These are phyloP conservation scores for Aspergillus heteromorphus DNA, from an alignment of 495 filamentous ascomycete species.

Conservation along the genomic window DNA sequence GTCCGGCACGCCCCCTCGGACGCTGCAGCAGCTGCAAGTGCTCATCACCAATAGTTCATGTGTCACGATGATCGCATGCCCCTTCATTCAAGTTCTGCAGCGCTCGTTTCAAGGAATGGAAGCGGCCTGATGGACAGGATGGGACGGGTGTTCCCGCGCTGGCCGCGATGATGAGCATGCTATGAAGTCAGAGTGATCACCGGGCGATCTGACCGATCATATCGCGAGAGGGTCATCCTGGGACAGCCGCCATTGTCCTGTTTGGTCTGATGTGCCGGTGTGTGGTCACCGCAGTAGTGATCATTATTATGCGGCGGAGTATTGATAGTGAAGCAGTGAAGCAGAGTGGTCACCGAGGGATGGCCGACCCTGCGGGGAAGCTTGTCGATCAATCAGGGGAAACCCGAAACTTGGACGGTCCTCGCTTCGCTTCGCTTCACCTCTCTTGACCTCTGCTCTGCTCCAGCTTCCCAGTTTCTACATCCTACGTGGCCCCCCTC, in stretches of 20 bases:
- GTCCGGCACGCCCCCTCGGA: not conserved
- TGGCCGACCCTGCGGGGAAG: not conserved
- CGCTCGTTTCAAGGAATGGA: not conserved
- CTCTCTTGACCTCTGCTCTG: not conserved
- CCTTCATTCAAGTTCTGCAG: not conserved
- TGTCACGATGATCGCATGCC: not conserved
- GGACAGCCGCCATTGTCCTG: not conserved
- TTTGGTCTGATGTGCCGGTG: too few species aligned
- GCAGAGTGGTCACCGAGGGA: not conserved
- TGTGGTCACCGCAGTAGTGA: too few species aligned
- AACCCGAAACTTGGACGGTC: not conserved
- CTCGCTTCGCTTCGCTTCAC: not conserved
- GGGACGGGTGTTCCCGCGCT: slow-evolving; percentile 1
- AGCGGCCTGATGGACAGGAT: not conserved
- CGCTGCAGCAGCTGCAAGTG: not conserved
- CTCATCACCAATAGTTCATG: not conserved
- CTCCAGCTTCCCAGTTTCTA: too few species aligned
- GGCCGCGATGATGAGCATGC: not conserved
- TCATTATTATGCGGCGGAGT: too few species aligned
- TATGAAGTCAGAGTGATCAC: not conserved
- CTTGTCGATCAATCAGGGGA: not conserved
- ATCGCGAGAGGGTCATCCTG: not conserved
- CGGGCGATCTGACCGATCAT: too few species aligned
- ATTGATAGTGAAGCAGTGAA: too few species aligned
- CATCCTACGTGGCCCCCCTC: not conserved